Conservation (phyloP, 2,329 filamentous ascomycete genomes). For the Decorospora gaudefroyi region DNA sequence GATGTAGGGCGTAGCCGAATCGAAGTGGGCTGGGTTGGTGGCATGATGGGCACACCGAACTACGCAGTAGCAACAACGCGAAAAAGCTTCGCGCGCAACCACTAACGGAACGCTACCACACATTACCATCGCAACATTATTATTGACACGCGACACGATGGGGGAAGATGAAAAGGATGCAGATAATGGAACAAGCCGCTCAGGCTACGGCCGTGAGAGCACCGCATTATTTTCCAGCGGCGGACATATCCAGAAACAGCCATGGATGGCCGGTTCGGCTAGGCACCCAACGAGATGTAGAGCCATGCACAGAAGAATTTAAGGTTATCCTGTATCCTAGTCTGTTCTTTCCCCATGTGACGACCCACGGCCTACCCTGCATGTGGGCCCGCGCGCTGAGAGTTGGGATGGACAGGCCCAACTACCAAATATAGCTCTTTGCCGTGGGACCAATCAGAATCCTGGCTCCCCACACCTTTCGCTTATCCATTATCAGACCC, state of each 20-base stretch:
- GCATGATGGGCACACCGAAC: too few relatives aligned
- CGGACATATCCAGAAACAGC: too few relatives aligned
- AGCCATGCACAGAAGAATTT: background rate
- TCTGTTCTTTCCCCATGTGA: slow-evolving; percentile 10
- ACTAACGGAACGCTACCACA: too few relatives aligned
- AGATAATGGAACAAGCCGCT: background rate
- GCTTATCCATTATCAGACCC: slow-evolving; percentile 8
- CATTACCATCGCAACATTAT: slow-evolving; percentile 3
- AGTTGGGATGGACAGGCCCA: slow-evolving; percentile 8
- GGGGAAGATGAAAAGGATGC: slow-evolving; percentile 3
- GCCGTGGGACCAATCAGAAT: slow-evolving; percentile 6
- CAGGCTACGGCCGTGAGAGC: background rate
- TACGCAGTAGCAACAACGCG: too few relatives aligned
- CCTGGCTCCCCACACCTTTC: slow-evolving; percentile 1
- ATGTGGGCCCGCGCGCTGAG: slow-evolving; percentile 7
- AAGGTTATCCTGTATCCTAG: slow-evolving; percentile 5
- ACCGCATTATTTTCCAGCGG: too few relatives aligned
- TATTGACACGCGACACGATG: slow-evolving; percentile 5
- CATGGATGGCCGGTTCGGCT: too few relatives aligned
- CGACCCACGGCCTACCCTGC: slow-evolving; percentile 11
- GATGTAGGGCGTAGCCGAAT: slow-evolving; percentile 19
- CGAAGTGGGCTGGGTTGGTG: slow-evolving; percentile 13
- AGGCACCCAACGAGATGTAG: background rate
- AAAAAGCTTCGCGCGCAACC: too few relatives aligned
- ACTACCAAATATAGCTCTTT: slow-evolving; percentile 10